Evolutionary conservation across 148 eudicot genomes (phyloP).

Genomic region (Cornus controversa): DNA sequence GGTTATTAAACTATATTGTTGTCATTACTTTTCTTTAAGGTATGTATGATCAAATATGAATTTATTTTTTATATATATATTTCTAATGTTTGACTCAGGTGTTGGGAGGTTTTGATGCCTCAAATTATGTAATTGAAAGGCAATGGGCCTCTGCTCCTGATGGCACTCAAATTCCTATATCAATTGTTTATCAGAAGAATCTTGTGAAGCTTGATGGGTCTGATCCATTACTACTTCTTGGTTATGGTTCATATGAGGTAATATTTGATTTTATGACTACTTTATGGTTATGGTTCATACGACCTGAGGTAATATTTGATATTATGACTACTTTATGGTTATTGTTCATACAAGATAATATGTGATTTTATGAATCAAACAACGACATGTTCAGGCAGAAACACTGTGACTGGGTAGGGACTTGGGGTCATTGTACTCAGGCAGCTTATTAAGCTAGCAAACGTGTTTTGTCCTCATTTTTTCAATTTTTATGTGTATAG

Average conservation of each 20-base stretch:
- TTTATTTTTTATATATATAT: not conserved
- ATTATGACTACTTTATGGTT: not conserved
- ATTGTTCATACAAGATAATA: not conserved
- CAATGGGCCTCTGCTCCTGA: slow-evolving; percentile 84
- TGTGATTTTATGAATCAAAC: not conserved
- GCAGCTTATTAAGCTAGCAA: not conserved
- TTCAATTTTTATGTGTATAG: too few relatives aligned
- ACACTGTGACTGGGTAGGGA: not conserved
- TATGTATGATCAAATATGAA: not conserved
- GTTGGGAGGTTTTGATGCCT: slow-evolving; percentile 78
- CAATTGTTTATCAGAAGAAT: slow-evolving; percentile 69
- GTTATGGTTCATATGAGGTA: slow-evolving; percentile 98
- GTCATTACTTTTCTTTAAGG: not conserved
- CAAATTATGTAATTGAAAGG: slow-evolving; percentile 76
- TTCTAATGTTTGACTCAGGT: slow-evolving; percentile 48
- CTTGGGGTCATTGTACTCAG: not conserved
- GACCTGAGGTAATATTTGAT: slow-evolving; percentile 50
- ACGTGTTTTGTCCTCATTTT: not conserved
- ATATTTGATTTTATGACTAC: slow-evolving; percentile 22
- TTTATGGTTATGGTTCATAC: slow-evolving; percentile 92
- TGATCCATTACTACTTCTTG: slow-evolving; percentile 73
- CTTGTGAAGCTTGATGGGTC: slow-evolving; percentile 92
- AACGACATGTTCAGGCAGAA: not conserved
- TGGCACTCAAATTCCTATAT: slow-evolving; percentile 77
- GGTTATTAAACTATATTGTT: not conserved